These are phyloP conservation scores for Aureobasidium namibiae DNA, from an alignment of 2,329 filamentous ascomycete genomes.

Conservation along the genomic window DNA sequence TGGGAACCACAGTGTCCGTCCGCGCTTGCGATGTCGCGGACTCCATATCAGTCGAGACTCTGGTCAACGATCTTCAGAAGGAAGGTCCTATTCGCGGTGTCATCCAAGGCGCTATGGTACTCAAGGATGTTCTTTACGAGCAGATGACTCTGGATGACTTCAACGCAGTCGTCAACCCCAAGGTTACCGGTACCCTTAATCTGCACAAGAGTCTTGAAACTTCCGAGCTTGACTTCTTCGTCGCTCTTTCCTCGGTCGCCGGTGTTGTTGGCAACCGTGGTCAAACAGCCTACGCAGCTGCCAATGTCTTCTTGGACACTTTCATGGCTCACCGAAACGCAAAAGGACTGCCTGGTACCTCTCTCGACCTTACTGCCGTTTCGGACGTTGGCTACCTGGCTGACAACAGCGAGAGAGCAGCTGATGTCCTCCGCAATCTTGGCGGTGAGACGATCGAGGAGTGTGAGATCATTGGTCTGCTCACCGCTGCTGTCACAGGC, in stretches of 20 bases:
- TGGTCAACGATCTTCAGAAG: neutral
- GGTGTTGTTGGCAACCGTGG: conserved; percentile 14
- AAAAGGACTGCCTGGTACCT: conserved; percentile 36
- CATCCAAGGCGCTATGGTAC: conserved; percentile 18
- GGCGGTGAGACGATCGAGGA: neutral
- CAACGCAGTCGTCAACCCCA: conserved; percentile 17
- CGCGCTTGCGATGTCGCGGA: conserved; percentile 1
- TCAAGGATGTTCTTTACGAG: conserved; percentile 7
- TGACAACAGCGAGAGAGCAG: conserved; percentile 13
- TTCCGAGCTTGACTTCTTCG: conserved; percentile 23
- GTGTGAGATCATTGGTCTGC: neutral
- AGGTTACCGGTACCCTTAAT: conserved; percentile 24
- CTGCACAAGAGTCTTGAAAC: conserved; percentile 17
- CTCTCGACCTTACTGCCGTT: conserved; percentile 47
- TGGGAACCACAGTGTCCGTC: neutral
- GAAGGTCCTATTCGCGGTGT: conserved; percentile 9
- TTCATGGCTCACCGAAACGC: conserved; percentile 31
- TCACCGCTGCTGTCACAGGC: neutral
- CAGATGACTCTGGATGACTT: conserved; percentile 20
- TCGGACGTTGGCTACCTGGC: conserved; percentile 30
- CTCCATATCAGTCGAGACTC: neutral
- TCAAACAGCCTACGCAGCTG: conserved; percentile 17
- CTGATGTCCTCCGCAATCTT: conserved; percentile 1
- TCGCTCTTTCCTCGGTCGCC: conserved; percentile 17
- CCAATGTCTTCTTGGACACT: conserved; percentile 15